Base-by-base conservation (phyloP, 2,329 filamentous ascomycete genomes). In the Dendryphion nanum region DNA sequence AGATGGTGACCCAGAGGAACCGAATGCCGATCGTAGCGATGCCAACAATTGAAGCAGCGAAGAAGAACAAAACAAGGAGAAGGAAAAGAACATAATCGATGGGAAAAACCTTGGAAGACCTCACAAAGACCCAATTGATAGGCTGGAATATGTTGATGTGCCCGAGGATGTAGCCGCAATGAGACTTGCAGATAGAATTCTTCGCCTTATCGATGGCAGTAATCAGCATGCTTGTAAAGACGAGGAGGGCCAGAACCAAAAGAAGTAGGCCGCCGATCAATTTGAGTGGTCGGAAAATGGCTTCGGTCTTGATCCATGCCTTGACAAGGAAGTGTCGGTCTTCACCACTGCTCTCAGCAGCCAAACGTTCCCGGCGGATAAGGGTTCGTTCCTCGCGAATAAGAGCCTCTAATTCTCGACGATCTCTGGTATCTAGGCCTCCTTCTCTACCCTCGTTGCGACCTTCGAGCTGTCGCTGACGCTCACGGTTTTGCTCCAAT, bases 161-260 rank as follows among this genome's bases (percentile, higher is more conserved):
- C 30, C 83, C 89, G 4, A 98, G 77, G 34, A 97, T 86, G 68
- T 96, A 98, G 45, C 93, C 93, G 62, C 93, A 98, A 53, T 81
- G 83, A 42, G 82, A 74, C 64, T 93, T 91, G 78, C 93, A 98
- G 46, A 94, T 73, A 3, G 90, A 96, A 71, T 97, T 96, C 66
- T 86, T 90, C 23, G 89, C 88, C 72, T 97, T 97, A 77, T 98
- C 93, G 57, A 97, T 89, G 50, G 83, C 86, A 0, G 91, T 97
- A 61, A 97, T 86, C 51, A 97, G 78, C 89, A 98, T 97, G 10
- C 88, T 95, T 6, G 85, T 78, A 78, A 89, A 95, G 50, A 94
- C 77, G 29, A 95, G 51, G 12, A 95, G 67, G 1, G 87, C 77
- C 16, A 95, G 63, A 2, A 89, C 50, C 20, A 96, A 75, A 3